Evolutionary conservation across 441 rosid species (phyloP), one percentile per base, ranked within the genome.

Genomic region (Croton laevigatus): DNA sequence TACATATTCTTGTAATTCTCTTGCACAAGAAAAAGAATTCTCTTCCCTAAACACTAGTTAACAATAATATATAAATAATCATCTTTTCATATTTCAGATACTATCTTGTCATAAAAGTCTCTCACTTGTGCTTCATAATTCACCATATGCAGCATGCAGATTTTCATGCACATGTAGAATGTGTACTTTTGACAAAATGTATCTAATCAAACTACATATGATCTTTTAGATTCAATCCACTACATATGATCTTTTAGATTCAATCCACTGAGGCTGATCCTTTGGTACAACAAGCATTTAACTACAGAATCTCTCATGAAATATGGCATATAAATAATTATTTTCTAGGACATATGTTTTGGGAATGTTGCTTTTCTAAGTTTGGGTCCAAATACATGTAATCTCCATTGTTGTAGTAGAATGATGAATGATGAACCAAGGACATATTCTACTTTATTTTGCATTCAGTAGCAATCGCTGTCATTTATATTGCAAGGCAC

Each of bases 161-260:
- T 34, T 10, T 37, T 23, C 11, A 51, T 53, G 49, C 23, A 20
- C 17, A 19, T 20, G 46, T 38, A 6, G 38, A 38, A 37, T 53
- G 57, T 22, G 45, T 7, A 19, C 16, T 22, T 52, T 37, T 66
- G 70, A 6, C 9, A 19, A 16, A 66, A 66, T 36, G 53, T 11
- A 37, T 65, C 20, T 46, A 46, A 34, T 19, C 45, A 36, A 27
- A 36, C 59, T 52, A 66, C 5, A 11, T 19, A 36, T 4, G 8
- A 32, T 17, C 48, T 51, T 66, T 42, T 19, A 66, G 45, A 49
- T n/a, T n/a, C n/a, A n/a, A n/a, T n/a, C n/a, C n/a, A 36, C 59
- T 52, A 66, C 4, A 10, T 19, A 34, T 4, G 7, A 49, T 16
- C 48, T 49, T 66, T 40, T n/a, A 66, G 45, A 48, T 27, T 49